Evolutionary conservation across 345 rosid species (phyloP).

Genomic region (Aquilaria sinensis): DNA sequence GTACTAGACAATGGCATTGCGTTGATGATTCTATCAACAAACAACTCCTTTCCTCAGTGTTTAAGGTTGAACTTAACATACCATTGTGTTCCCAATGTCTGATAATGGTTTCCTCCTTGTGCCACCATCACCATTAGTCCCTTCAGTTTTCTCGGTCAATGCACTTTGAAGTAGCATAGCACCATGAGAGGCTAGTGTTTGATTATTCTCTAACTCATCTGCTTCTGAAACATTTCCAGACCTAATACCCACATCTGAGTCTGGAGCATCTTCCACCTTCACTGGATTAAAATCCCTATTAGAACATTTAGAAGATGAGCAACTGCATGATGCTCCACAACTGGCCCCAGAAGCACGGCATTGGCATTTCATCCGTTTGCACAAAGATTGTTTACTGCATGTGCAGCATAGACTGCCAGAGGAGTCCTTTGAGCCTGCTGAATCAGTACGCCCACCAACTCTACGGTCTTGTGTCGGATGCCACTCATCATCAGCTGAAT

Average conservation of each 20-base stretch:
- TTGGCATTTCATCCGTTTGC: conserved; percentile 79
- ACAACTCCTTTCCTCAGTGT: too few relatives aligned
- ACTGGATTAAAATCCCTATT: conserved; percentile 33
- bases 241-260: conserved; percentile 11
- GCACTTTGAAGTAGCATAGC: conserved; percentile 82
- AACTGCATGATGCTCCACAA: conserved; percentile 70
- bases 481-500: conserved; percentile 51
- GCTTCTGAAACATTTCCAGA: conserved; percentile 24
- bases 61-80: conserved; percentile 15
- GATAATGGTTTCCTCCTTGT: conserved; percentile 69
- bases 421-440: conserved; percentile 19
- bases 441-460: conserved; percentile 25
- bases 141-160: conserved; percentile 38
- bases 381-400: conserved; percentile 53
- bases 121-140: conserved; percentile 30
- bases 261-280: conserved; percentile 19
- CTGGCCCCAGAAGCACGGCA: conserved; percentile 58
- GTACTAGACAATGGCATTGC: too few relatives aligned
- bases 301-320: conserved; percentile 52
- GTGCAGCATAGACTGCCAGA: conserved; percentile 48
- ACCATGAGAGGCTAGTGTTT: conserved; percentile 60
- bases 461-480: conserved; percentile 36
- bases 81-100: conserved; percentile 80
- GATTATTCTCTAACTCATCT: conserved; percentile 31
- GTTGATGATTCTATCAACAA: too few relatives aligned